Percentiles rank a stretch among this genome's conserved stretches.
Conservation (phyloP, 108 stramenopile species). For the Skeletonema marinoi region DNA sequence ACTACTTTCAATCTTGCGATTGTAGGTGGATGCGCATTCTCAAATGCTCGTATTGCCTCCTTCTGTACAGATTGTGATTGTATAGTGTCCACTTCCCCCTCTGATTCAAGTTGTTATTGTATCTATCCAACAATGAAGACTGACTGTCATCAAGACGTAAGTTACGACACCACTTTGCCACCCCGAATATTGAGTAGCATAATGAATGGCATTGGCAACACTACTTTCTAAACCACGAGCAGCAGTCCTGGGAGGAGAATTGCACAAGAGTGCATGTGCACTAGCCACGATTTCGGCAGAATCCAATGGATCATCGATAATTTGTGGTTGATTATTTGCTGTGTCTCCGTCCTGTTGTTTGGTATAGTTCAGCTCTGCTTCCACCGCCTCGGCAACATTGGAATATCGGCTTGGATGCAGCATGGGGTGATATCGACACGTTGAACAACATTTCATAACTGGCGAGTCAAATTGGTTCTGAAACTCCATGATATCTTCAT, state of each 20-base stretch:
- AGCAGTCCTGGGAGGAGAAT: neutral
- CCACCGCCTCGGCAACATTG: conserved; percentile 13
- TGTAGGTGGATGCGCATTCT: conserved; percentile 56
- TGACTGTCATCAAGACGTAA: neutral
- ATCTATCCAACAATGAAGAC: conserved; percentile 30
- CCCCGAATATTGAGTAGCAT: conserved; percentile 36
- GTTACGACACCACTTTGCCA: conserved; percentile 50
- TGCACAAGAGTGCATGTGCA: conserved; percentile 28
- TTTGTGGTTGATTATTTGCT: neutral
- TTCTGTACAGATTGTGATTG: conserved; percentile 21
- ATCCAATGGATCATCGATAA: conserved; percentile 10
- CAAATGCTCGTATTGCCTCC: conserved; percentile 52
- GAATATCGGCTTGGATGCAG: conserved; percentile 8
- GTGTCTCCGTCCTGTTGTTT: neutral
- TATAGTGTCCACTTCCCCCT: neutral
- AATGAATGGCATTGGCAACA: conserved; percentile 18
- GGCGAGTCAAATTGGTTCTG: conserved; percentile 14
- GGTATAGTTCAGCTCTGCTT: conserved; percentile 17
- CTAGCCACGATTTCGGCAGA: conserved; percentile 16
- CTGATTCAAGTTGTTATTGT: conserved; percentile 7
- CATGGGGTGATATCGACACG: conserved; percentile 43
- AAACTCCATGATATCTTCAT: neutral
- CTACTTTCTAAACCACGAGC: conserved; percentile 2
- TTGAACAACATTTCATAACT: conserved; percentile 24
- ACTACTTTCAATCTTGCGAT: conserved; percentile 44